Evolutionary conservation across 441 rosid species (phyloP), one percentile per base, ranked within the genome.

Genomic region (Mallotus japonicus): DNA sequence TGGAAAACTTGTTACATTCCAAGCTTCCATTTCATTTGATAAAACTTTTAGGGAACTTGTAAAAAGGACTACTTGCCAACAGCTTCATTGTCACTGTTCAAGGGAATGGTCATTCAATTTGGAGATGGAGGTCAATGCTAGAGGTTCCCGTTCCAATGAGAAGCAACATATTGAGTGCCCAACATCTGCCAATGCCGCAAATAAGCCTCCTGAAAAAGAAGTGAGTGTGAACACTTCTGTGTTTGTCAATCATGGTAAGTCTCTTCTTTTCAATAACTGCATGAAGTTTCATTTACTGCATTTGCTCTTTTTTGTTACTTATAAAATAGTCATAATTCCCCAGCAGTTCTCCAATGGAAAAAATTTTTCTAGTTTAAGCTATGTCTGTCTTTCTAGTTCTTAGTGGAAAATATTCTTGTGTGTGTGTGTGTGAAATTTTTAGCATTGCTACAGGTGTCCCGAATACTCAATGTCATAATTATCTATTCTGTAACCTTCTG

Each of bases 211-310:
- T 5, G 88, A 79, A 71, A 83, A 84, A 69, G 83, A 81, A 42
- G 76, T 9, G 67, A 75, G 62, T 44, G 14, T 16, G 62, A 76
- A 59, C 47, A 12, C 78, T 63, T 68, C 87, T 40, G 67, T 61
- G 28, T 85, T 82, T 68, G 71, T 87, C 67, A 85, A 89, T 73
- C 88, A 84, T 37, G 89, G 89, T 85, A 77, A 72, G 81, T 70
- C 47, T 54, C 63, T 63, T 8, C 42, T 57, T 76, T 3, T 16
- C 62, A 62, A 47, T n/a, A 62, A 17, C 51, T 61, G 14, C 40
- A 51, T 40, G 32, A 51, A 51, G 20, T 71, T 53, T 65, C 22
- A 37, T 32, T 58, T 15, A 28, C 6, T 20, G 8, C 60, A 47
- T 54, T 37, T 65, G 55, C 42, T 61, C 53, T 47, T 20, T 66